Evolutionary conservation across 805 yeast species (phyloP), one percentile per base, ranked within the genome.

Genomic region (Hermanozyma aechmeae): DNA sequence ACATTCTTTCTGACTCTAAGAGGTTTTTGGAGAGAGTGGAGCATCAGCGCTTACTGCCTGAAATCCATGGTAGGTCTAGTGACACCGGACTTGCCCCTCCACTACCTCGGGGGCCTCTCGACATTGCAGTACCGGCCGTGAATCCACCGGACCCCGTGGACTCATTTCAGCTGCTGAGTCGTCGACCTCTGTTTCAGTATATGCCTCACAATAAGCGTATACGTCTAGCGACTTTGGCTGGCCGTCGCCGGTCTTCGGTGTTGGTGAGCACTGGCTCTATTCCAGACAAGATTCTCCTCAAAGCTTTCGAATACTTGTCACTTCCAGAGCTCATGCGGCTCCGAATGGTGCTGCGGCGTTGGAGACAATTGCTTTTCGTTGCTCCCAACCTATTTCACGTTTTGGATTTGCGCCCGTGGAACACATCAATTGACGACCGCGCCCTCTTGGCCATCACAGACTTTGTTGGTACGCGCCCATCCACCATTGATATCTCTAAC

Each of bases 381-480:
- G 73, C 81, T 1, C 71, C 75, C 2, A 65, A 61, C 13, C 56
- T 79, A 20, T 70, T 68, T 41, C 60, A 58, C 13, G 49, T 24
- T 0, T 56, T 81, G 27, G 83, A 79, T 43, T 55, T 81, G 35
- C 64, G 68, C 0, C 73, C 71, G 1, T 81, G 78, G 71, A 76
- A 71, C 48, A 73, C 78, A 3, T 51, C 65, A 4, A 60, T 81
- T 13, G 66, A 71, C 40, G 87, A 81, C 50, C 45, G 59, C 6
- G 69, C 73, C 1, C 53, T 80, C 29, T 61, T 65, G 9, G 58
- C 68, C 25, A 76, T 81, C 32, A 73, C 80, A 0, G 72, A 76
- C 39, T 76, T 81, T 50, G 86, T 75, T 11, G 85, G 85, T 2
- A 61, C 80, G 3, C 58, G 86, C 31, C 87, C 86, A 0, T 57